These are phyloP conservation scores for Tricholoma sp. DNA, from an alignment of 768 basidiomycete species.

Conservation along the genomic window DNA sequence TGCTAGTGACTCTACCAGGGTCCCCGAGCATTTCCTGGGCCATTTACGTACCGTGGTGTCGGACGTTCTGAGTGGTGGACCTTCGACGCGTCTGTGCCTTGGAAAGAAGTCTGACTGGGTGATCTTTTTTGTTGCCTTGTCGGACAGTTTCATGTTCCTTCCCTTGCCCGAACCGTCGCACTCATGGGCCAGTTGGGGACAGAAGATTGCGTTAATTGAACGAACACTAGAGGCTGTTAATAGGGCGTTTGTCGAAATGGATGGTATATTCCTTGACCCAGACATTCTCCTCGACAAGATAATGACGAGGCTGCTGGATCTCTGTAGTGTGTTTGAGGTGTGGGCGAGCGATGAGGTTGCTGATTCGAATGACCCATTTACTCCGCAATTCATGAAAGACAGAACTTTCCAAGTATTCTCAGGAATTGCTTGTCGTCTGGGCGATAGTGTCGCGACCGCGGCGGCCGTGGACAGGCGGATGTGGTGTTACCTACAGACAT, in stretches of 20 bases:
- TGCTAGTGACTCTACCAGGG: constrained; percentile 27
- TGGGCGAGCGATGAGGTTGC: constrained; percentile 49
- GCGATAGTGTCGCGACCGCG: constrained; percentile 25
- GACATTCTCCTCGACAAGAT: constrained; percentile 43
- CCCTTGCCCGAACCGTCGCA: constrained; percentile 33
- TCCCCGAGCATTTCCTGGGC: constrained; percentile 39
- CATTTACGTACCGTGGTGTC: constrained; percentile 33
- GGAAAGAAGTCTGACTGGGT: constrained; percentile 42
- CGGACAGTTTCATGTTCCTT: constrained; percentile 59
- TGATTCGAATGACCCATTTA: constrained; percentile 28
- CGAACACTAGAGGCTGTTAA: constrained; percentile 50
- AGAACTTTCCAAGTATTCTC: constrained; percentile 39
- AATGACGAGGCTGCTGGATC: constrained; percentile 45
- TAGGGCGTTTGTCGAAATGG: constrained; percentile 43
- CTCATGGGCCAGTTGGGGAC: constrained; percentile 50
- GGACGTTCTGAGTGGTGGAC: constrained; percentile 13
- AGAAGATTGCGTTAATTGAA: constrained; percentile 52
- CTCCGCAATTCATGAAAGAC: constrained; percentile 45
- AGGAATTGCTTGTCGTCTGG: constrained; percentile 44
- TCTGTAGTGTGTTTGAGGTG: constrained; percentile 51
- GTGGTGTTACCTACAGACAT: constrained; percentile 37
- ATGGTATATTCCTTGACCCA: constrained; percentile 43
- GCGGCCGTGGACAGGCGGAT: constrained; percentile 25
- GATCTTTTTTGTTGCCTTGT: constrained; percentile 44
- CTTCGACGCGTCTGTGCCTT: constrained; percentile 7